Evolutionary conservation across 352 stramenopile genomes (phyloP).

Genomic region (Pythium angustatum): DNA sequence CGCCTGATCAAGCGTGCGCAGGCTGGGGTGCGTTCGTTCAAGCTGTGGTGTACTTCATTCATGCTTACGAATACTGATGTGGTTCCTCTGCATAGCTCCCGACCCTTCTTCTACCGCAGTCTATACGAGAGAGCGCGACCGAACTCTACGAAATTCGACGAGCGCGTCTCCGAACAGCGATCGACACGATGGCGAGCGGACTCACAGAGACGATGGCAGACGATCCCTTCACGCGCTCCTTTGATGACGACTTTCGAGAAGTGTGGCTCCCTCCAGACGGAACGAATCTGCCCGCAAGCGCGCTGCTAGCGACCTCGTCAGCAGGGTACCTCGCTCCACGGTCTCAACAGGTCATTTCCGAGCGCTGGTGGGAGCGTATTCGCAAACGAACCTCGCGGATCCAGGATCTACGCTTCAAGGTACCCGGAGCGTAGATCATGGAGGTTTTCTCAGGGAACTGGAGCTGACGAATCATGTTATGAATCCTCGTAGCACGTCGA

Average conservation of each 20-base stretch:
- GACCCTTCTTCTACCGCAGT: neutral
- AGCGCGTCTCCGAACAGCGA: neutral
- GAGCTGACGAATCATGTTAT: neutral
- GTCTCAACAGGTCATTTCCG: neutral
- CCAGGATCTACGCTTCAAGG: slow-evolving; percentile 8
- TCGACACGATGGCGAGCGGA: slow-evolving; percentile 2
- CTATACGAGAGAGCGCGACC: neutral
- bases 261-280: neutral
- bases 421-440: neutral
- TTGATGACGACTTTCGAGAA: slow-evolving; percentile 8
- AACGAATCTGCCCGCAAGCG: neutral
- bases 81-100: neutral
- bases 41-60: neutral
- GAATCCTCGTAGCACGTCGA: neutral
- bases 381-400: slow-evolving; percentile 3
- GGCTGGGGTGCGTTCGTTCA: slow-evolving; percentile 4
- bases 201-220: neutral
- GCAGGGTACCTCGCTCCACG: slow-evolving; percentile 2
- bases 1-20: slow-evolving; percentile 7
- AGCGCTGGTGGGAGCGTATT: slow-evolving; percentile 8
- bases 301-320: neutral
- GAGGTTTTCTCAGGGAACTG: too few relatives aligned
- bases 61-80: neutral
- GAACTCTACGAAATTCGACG: neutral
- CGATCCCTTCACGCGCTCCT: neutral